Base-by-base conservation (phyloP, 2,329 filamentous ascomycete genomes). In the Aurifilum marmelostoma region DNA sequence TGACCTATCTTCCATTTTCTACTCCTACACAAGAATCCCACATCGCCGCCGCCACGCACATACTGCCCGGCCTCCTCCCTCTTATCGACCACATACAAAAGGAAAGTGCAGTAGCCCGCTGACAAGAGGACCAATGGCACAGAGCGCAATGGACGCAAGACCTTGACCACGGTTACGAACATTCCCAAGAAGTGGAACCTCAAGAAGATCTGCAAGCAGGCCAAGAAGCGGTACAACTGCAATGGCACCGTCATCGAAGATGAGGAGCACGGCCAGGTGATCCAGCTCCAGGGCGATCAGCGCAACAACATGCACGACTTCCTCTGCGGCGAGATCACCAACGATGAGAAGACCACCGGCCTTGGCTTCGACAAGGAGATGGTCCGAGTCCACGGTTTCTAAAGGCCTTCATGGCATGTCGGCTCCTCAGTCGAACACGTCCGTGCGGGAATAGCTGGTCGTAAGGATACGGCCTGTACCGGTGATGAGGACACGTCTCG, bases 121-220 rank as follows among this genome's bases (percentile, higher is more conserved):
- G 64, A 47, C 68, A 16, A 60, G n/a, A 29, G 43, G 21, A 8
- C 18, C 62, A n/a, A 32, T 8, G 21, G 24, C 67, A 43, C 82
- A 98, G 95, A 99, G 87, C 96, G 96, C 86, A 99, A 99, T 98
- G 96, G 96, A 90, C 96, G 96, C 84, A 99, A 99, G 90, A 98
- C 96, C 87, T 89, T 99, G 92, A 99, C 96, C 78, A 99, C 96
- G 78, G 94, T 99, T 79, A 95, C 98, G 89, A 96, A 96, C 84
- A 91, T 99, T 79, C 95, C 96, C 74, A 96, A 96, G 87, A 97
- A 98, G 82, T 98, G 97, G 80, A 95, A 97, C 85, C 94, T 96
- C 84, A 98, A 97, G 90, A 97, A 97, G 87, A 97, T 99, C 82
- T 91, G 99, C 79, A 97, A 97, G 88, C 94, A 97, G 84, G 97